phyloP scores from a whole-genome alignment of 768 basidiomycete genomes.

The Pulveroboletus sp. region DNA sequence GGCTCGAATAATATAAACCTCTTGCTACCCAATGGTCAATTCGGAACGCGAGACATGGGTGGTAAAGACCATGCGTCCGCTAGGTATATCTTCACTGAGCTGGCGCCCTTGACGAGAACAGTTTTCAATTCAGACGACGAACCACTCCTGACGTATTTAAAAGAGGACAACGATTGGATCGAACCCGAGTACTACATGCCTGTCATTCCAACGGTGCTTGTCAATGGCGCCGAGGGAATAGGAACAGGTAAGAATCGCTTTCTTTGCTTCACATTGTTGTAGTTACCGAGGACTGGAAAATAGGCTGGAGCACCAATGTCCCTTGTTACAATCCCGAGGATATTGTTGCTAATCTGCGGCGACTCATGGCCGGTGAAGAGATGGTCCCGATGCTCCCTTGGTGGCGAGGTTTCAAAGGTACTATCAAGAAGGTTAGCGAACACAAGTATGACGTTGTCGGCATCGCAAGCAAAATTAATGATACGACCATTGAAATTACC shows the following conservation, averaged over 20 bases:
- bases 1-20: slow-evolving; percentile 95
- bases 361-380: slow-evolving; percentile 84
- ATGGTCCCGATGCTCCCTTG: slow-evolving; percentile 87
- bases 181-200: slow-evolving; percentile 97
- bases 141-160: slow-evolving; percentile 75
- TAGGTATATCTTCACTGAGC: slow-evolving; percentile 91
- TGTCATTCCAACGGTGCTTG: slow-evolving; percentile 78
- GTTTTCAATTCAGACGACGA: slow-evolving; percentile 86
- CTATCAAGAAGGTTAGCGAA: slow-evolving; percentile 76
- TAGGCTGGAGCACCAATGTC: slow-evolving; percentile 93
- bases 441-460: slow-evolving; percentile 87
- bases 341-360: slow-evolving; percentile 82
- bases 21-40: slow-evolving; percentile 87
- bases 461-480: slow-evolving; percentile 68
- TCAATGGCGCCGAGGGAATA: slow-evolving; percentile 97
- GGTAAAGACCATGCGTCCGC: slow-evolving; percentile 97
- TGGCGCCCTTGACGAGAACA: slow-evolving; percentile 67
- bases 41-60: slow-evolving; percentile 88
- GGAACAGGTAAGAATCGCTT: slow-evolving; percentile 72
- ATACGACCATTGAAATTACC: slow-evolving; percentile 90
- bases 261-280: neutral
- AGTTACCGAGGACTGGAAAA: neutral
- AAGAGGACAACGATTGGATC: slow-evolving; percentile 81
- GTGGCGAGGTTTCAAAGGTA: slow-evolving; percentile 95
- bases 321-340: slow-evolving; percentile 93